Conservation (phyloP, 306 rosid genomes). For the Lotus japonicus region DNA sequence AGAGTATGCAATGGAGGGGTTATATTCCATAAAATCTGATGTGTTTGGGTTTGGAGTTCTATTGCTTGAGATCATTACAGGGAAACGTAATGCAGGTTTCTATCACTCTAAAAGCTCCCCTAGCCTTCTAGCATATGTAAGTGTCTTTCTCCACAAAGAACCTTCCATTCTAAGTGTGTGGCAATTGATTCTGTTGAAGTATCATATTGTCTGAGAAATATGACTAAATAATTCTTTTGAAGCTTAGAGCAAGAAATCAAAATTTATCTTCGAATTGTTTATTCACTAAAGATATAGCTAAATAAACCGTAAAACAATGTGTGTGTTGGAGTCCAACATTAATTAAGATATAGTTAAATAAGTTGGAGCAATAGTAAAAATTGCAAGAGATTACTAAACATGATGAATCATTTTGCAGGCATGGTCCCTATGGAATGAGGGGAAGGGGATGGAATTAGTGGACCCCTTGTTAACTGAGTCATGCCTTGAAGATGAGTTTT, state of each 20-base stretch:
- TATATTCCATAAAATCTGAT: slow-evolving; percentile 40
- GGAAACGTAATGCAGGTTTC: slow-evolving; percentile 24
- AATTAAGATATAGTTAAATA: too few species aligned
- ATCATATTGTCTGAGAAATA: too few species aligned
- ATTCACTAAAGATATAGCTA: too few species aligned
- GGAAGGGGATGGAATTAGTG: slow-evolving; percentile 27
- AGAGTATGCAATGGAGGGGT: slow-evolving; percentile 43
- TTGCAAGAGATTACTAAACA: background rate
- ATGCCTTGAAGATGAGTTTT: slow-evolving; percentile 22
- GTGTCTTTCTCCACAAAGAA: background rate
- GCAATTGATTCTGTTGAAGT: too few species aligned
- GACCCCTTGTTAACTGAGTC: slow-evolving; percentile 34
- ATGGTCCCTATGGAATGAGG: slow-evolving; percentile 37
- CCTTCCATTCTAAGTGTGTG: too few species aligned
- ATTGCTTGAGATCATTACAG: slow-evolving; percentile 40
- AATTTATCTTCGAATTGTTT: too few species aligned
- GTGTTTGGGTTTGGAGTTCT: slow-evolving; percentile 37
- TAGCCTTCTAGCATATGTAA: slow-evolving; percentile 36
- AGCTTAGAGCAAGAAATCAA: too few species aligned
- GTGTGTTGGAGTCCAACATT: too few species aligned
- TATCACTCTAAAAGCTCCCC: slow-evolving; percentile 25
- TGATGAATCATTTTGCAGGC: slow-evolving; percentile 23
- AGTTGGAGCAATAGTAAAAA: too few species aligned
- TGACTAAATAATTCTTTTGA: too few species aligned
- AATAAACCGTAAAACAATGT: too few species aligned